Evolutionary conservation across 2,329 filamentous ascomycete species (phyloP).

Genomic region (Scedosporium dehoogii): DNA sequence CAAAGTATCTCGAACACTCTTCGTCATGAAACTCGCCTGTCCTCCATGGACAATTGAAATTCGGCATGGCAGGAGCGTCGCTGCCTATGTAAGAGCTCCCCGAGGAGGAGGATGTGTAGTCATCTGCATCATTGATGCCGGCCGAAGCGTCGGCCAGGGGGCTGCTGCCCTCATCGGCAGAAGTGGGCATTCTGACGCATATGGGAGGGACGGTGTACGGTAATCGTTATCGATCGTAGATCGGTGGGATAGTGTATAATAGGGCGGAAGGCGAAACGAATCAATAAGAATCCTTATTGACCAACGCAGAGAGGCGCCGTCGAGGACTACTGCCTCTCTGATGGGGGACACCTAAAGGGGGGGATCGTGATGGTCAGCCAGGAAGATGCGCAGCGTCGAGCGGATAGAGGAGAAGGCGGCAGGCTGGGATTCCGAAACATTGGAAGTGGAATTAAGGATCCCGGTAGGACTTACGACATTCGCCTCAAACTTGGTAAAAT

Average conservation of each 20-base stretch:
- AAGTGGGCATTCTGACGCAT: not conserved
- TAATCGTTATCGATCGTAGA: not conserved
- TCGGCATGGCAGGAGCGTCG: slow-evolving; percentile 12
- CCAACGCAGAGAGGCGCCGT: not conserved
- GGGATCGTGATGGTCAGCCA: not conserved
- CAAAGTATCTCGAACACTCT: slow-evolving; percentile 37
- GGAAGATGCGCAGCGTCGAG: not conserved
- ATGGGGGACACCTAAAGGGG: not conserved
- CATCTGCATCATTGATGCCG: not conserved
- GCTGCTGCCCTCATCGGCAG: slow-evolving; percentile 5
- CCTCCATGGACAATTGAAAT: slow-evolving; percentile 25
- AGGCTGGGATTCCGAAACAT: not conserved
- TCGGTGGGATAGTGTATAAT: not conserved
- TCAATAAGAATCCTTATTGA: not conserved
- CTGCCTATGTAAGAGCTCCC: slow-evolving; percentile 31
- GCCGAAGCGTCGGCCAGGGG: not conserved
- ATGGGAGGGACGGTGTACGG: not conserved
- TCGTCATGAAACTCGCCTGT: slow-evolving; percentile 27
- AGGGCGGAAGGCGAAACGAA: not conserved
- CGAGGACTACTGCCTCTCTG: not conserved
- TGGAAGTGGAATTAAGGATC: not conserved
- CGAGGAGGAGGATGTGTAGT: slow-evolving; percentile 15
- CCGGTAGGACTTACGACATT: not conserved
- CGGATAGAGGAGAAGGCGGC: not conserved
- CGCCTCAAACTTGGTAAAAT: not conserved